These are phyloP conservation scores for Galerina sulciceps DNA, from an alignment of 768 basidiomycete genomes.

Conservation along the genomic window DNA sequence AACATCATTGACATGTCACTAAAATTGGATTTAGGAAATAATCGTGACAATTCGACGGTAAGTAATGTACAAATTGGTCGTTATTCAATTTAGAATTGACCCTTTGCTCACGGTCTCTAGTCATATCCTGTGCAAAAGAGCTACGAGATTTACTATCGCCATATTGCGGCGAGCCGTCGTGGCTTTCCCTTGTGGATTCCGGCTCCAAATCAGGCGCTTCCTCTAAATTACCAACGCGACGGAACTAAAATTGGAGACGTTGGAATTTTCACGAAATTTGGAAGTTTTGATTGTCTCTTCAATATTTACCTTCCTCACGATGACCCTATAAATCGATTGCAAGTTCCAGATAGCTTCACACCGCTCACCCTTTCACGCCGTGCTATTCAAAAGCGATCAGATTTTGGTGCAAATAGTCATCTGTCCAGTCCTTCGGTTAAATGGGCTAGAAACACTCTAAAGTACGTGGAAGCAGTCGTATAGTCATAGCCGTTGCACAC, in stretches of 20 bases:
- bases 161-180: slow-evolving; percentile 17
- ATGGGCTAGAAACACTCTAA: neutral
- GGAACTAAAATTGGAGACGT: slow-evolving; percentile 41
- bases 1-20: too few relatives aligned
- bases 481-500: too few relatives aligned
- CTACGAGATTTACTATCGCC: slow-evolving; percentile 11
- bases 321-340: slow-evolving; percentile 27
- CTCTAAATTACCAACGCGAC: slow-evolving; percentile 18
- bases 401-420: neutral
- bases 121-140: too few relatives aligned
- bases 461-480: too few relatives aligned
- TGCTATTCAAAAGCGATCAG: neutral
- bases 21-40: too few relatives aligned
- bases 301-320: slow-evolving; percentile 31
- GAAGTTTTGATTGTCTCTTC: slow-evolving; percentile 39
- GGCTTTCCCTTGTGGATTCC: slow-evolving; percentile 40
- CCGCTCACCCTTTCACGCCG: neutral
- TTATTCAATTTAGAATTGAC: too few relatives aligned
- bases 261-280: slow-evolving; percentile 31
- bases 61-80: too few relatives aligned
- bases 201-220: slow-evolving; percentile 24
- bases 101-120: too few relatives aligned
- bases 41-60: too few relatives aligned
- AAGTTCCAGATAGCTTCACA: slow-evolving; percentile 26
- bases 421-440: slow-evolving; percentile 8